phyloP scores from a whole-genome alignment of 2,329 filamentous ascomycete genomes.

The Blastomyces silverae region DNA sequence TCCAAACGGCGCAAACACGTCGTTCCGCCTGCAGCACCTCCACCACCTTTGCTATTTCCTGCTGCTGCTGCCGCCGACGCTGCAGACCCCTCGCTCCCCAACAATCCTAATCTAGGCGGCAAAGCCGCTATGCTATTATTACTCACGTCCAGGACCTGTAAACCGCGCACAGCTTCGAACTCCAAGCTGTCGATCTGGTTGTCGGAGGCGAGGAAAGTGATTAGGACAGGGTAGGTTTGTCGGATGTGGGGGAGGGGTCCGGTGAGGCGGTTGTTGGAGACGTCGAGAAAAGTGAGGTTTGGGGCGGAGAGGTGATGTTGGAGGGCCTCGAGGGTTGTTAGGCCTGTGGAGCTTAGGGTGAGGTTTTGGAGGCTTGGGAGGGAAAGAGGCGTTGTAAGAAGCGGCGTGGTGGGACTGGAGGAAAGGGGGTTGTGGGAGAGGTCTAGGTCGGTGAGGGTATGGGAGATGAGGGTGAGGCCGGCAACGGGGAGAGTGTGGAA shows the following conservation, averaged over 20 bases:
- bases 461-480: constrained; percentile 63
- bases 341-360: constrained; percentile 65
- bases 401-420: constrained; percentile 56
- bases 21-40: constrained; percentile 25
- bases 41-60: background rate
- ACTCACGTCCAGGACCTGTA: constrained; percentile 68
- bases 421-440: constrained; percentile 68
- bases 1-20: constrained; percentile 60
- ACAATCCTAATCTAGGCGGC: constrained; percentile 70
- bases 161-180: constrained; percentile 64
- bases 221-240: constrained; percentile 61
- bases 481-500: constrained; percentile 61
- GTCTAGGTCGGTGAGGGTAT: constrained; percentile 64
- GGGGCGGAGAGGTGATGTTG: constrained; percentile 64
- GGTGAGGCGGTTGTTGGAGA: constrained; percentile 74
- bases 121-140: constrained; percentile 82
- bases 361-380: constrained; percentile 71
- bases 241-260: constrained; percentile 60
- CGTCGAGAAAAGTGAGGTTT: constrained; percentile 65
- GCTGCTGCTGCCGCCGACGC: constrained; percentile 21
- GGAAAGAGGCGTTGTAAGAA: constrained; percentile 59
- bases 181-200: constrained; percentile 70
- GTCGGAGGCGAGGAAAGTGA: constrained; percentile 65
- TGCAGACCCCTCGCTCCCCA: constrained; percentile 52
- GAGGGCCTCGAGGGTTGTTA: constrained; percentile 63